A percentile compares a stretch with the other conserved stretches of the same genome.
Evolutionary conservation across 768 basidiomycete species (phyloP).

Genomic region (Hygrocybe punicea): DNA sequence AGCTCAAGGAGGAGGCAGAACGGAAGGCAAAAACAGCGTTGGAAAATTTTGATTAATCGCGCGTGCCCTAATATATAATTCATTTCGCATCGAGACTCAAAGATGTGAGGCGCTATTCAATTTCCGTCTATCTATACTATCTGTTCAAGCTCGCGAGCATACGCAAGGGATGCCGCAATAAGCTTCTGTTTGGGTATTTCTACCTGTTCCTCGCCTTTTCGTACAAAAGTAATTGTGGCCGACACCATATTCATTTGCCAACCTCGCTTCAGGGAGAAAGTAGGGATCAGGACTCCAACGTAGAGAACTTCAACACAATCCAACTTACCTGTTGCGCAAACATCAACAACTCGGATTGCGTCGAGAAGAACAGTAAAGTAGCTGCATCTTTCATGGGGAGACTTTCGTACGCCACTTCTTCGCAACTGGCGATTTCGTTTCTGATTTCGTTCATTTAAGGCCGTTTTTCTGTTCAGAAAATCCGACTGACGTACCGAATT

Average conservation of each 20-base stretch:
- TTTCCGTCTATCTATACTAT: slow-evolving; percentile 65
- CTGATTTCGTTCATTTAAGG: slow-evolving; percentile 41
- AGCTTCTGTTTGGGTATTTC: slow-evolving; percentile 86
- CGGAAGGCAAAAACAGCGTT: slow-evolving; percentile 81
- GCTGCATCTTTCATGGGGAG: slow-evolving; percentile 87
- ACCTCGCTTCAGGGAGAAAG: slow-evolving; percentile 53
- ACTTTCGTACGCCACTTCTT: slow-evolving; percentile 90
- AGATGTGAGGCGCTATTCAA: not conserved
- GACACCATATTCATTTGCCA: slow-evolving; percentile 78
- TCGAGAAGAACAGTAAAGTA: slow-evolving; percentile 87
- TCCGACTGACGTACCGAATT: slow-evolving; percentile 58
- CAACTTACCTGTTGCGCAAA: slow-evolving; percentile 71
- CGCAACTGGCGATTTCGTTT: slow-evolving; percentile 95
- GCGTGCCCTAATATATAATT: not conserved
- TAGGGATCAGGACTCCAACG: slow-evolving; percentile 6
- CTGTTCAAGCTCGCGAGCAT: slow-evolving; percentile 87
- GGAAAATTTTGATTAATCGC: slow-evolving; percentile 50
- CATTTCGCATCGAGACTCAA: slow-evolving; percentile 19
- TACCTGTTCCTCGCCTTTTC: slow-evolving; percentile 74
- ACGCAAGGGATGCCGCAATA: slow-evolving; percentile 70
- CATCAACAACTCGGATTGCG: slow-evolving; percentile 70
- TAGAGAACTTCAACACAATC: not conserved
- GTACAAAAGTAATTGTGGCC: slow-evolving; percentile 71
- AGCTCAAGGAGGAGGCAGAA: slow-evolving; percentile 82
- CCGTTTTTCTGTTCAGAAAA: not conserved